These are phyloP conservation scores for Neurospora sp. DNA, from an alignment of 495 filamentous ascomycete species.

Conservation along the genomic window DNA sequence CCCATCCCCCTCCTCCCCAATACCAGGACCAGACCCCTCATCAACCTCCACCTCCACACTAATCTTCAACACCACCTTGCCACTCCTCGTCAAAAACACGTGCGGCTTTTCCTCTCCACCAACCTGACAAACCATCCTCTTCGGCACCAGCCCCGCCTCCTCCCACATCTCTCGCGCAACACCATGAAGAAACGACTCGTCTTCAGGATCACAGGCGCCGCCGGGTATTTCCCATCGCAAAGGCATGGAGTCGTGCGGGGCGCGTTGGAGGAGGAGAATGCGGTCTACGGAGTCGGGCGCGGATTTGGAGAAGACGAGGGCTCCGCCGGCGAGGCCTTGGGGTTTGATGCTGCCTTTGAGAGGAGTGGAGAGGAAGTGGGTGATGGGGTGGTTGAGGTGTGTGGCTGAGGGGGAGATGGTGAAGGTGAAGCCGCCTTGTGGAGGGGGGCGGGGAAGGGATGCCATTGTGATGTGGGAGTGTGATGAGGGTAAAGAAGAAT, in stretches of 20 bases:
- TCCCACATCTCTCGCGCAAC: conserved; percentile 45
- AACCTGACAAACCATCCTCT: conserved; percentile 28
- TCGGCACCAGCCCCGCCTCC: conserved; percentile 37
- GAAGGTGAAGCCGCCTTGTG: conserved; percentile 16
- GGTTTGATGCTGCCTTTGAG: conserved; percentile 1
- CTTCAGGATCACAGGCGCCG: conserved; percentile 39
- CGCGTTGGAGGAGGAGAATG: conserved; percentile 42
- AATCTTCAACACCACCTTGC: conserved; percentile 22
- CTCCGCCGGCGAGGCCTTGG: conserved; percentile 19
- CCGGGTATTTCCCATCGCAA: conserved; percentile 47
- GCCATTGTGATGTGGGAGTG: not conserved
- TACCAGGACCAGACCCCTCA: not conserved
- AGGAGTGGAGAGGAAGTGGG: conserved; percentile 12
- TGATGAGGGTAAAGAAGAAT: no score
- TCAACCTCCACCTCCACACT: conserved; percentile 31
- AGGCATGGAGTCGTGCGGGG: conserved; percentile 39
- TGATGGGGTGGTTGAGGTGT: conserved; percentile 13
- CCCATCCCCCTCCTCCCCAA: not conserved
- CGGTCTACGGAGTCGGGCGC: conserved; percentile 8
- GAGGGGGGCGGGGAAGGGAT: conserved; percentile 5
- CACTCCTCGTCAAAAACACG: conserved; percentile 29
- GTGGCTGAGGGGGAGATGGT: conserved; percentile 12
- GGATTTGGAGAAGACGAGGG: conserved; percentile 26
- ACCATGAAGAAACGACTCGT: conserved; percentile 38
- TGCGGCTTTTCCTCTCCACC: conserved; percentile 3